Conservation (phyloP, 2,329 filamentous ascomycete species). For the Aspergillus oerlinghausenensis region DNA sequence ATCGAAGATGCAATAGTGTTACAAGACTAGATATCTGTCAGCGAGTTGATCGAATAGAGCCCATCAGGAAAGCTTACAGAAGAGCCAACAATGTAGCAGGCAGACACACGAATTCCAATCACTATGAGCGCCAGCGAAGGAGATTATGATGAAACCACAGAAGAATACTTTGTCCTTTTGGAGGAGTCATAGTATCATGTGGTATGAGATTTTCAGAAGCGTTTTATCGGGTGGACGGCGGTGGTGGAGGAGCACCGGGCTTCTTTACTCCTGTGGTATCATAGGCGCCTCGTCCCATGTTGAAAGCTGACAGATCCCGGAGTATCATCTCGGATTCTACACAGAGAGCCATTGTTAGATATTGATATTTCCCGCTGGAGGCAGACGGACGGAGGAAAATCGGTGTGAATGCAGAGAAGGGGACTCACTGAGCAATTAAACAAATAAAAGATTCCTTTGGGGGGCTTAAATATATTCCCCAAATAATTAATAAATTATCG, state of each 20-base stretch:
- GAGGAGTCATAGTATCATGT: slow-evolving; percentile 14
- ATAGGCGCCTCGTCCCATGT: slow-evolving; percentile 50
- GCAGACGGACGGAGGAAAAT: neutral
- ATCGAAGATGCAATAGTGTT: slow-evolving; percentile 23
- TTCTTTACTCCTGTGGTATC: slow-evolving; percentile 50
- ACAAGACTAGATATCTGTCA: slow-evolving; percentile 25
- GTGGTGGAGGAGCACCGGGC: slow-evolving; percentile 42
- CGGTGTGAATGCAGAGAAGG: neutral
- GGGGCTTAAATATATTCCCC: slow-evolving; percentile 1
- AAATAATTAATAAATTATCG: slow-evolving; percentile 11
- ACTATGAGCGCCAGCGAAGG: slow-evolving; percentile 20
- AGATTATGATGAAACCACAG: slow-evolving; percentile 12
- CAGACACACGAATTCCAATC: slow-evolving; percentile 25
- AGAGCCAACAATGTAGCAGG: slow-evolving; percentile 22
- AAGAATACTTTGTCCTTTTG: slow-evolving; percentile 17
- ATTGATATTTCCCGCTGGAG: neutral
- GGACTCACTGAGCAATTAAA: slow-evolving; percentile 16
- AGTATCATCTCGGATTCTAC: slow-evolving; percentile 39
- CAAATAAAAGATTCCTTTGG: slow-evolving; percentile 1
- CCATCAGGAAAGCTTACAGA: slow-evolving; percentile 11
- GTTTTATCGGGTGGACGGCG: slow-evolving; percentile 26
- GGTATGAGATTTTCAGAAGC: slow-evolving; percentile 17
- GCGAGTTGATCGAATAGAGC: slow-evolving; percentile 19
- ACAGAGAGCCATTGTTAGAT: slow-evolving; percentile 28
- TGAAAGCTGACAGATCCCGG: slow-evolving; percentile 38